Evolutionary conservation across 257 asterid species (phyloP).

Genomic region (Coffea eugenioides): DNA sequence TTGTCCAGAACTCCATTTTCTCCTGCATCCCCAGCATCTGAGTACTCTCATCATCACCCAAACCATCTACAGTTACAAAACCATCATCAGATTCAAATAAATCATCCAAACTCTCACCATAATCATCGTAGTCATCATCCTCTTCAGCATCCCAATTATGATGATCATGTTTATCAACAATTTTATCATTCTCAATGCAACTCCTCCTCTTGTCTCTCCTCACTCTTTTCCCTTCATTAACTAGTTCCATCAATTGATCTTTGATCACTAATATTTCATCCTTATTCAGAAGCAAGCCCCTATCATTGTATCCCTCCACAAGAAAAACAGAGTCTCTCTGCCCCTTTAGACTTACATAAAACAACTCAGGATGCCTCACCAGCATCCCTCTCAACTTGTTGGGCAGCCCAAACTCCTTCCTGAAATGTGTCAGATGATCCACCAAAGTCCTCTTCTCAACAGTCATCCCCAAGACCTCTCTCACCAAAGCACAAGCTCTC

Average conservation of each 20-base stretch:
- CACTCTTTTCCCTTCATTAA: conserved; percentile 70
- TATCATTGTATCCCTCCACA: conserved; percentile 74
- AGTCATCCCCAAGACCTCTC: conserved; percentile 85
- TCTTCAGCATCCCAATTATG: conserved; percentile 24
- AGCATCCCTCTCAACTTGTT: conserved; percentile 86
- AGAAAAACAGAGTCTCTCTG: conserved; percentile 82
- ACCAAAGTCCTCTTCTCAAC: conserved; percentile 90
- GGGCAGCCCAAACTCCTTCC: conserved; percentile 86
- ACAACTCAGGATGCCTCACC: conserved; percentile 91
- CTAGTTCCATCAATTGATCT: conserved; percentile 60
- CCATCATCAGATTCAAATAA: conserved; percentile 54
- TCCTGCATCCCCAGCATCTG: conserved; percentile 29
- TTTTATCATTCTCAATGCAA: conserved; percentile 11
- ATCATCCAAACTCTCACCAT: conserved; percentile 72
- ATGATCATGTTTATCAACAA: conserved; percentile 5
- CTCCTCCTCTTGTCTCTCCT: conserved; percentile 57
- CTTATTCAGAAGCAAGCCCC: conserved; percentile 61
- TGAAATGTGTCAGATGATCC: conserved; percentile 90
- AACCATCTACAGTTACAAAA: conserved; percentile 38
- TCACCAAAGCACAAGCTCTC: conserved; percentile 82
- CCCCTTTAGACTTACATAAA: conserved; percentile 89
- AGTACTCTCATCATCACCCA: conserved; percentile 27
- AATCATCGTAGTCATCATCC: conserved; percentile 28
- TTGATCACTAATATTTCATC: conserved; percentile 48
- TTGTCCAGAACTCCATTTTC: conserved; percentile 56